These are phyloP conservation scores for Hyphopichia homilentoma DNA, from an alignment of 805 yeast species.

Conservation along the genomic window DNA sequence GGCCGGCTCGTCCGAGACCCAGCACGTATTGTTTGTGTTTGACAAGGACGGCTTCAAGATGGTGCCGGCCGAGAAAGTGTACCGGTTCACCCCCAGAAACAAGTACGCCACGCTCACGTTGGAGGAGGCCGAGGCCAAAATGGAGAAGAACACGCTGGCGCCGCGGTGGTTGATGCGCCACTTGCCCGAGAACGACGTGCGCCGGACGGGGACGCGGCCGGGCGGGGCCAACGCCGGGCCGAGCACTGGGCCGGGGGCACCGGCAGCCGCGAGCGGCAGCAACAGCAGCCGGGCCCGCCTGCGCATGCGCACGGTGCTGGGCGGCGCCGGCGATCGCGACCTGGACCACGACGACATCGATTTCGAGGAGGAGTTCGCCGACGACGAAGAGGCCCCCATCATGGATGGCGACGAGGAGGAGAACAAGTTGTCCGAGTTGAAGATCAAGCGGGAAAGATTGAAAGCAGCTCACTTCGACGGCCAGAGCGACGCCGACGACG, in stretches of 20 bases:
- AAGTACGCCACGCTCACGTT: conserved; percentile 89
- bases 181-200: conserved; percentile 45
- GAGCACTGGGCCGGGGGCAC: too few species aligned
- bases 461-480: conserved; percentile 75
- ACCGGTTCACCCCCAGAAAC: conserved; percentile 89
- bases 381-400: conserved; percentile 98
- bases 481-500: conserved; percentile 54
- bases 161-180: conserved; percentile 97
- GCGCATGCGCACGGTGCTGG: conserved; percentile 41
- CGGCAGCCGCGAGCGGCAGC: conserved; percentile 6
- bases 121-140: conserved; percentile 94
- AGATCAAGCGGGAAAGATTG: conserved; percentile 80
- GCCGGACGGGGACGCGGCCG: too few species aligned
- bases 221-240: conserved; percentile 6
- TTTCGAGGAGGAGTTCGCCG: conserved; percentile 95
- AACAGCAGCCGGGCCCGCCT: conserved; percentile 5
- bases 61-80: conserved; percentile 94
- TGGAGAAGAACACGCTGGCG: conserved; percentile 73
- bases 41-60: conserved; percentile 86
- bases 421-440: conserved; percentile 80
- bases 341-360: conserved; percentile 91
- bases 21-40: conserved; percentile 73
- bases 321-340: conserved; percentile 48
- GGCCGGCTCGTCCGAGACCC: conserved; percentile 82
- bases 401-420: conserved; percentile 96